Evolutionary conservation across 1,284 basidiomycete species (phyloP).

Genomic region (Xanthoconium separans): DNA sequence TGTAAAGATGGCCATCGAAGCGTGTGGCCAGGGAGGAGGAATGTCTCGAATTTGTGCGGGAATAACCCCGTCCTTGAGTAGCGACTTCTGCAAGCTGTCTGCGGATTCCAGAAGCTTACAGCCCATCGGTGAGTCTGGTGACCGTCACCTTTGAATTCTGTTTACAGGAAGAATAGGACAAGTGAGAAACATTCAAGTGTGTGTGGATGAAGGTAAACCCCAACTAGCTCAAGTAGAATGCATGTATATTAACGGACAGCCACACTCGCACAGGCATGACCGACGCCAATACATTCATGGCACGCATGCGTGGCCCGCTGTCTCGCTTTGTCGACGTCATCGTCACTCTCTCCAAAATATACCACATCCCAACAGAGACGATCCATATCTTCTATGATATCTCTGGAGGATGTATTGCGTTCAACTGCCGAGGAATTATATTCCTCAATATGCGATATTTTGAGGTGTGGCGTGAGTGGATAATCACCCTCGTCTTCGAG

Average conservation of each 20-base stretch:
- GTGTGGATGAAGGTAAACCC: neutral
- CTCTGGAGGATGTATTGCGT: constrained; percentile 1
- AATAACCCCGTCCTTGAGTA: neutral
- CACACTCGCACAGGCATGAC: neutral
- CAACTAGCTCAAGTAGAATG: too few relatives aligned
- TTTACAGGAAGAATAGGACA: neutral
- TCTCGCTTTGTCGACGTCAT: neutral
- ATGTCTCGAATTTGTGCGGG: neutral
- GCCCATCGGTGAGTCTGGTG: neutral
- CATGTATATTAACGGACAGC: neutral
- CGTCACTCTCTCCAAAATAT: neutral
- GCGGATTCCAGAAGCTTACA: neutral
- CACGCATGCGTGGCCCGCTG: neutral
- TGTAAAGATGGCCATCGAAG: neutral
- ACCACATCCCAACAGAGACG: neutral
- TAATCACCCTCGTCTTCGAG: too few relatives aligned
- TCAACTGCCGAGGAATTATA: constrained; percentile 1
- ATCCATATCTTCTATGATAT: constrained; percentile 1
- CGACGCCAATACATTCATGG: neutral
- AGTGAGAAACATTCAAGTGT: neutral
- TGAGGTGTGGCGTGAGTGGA: constrained; percentile 2
- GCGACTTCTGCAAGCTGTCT: neutral
- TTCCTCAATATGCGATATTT: constrained; percentile 6
- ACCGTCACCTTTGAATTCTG: neutral
- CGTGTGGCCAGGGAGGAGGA: neutral